Evolutionary conservation across 768 basidiomycete genomes (phyloP), one percentile per base, ranked within the genome.

Genomic region (Russula sp.): DNA sequence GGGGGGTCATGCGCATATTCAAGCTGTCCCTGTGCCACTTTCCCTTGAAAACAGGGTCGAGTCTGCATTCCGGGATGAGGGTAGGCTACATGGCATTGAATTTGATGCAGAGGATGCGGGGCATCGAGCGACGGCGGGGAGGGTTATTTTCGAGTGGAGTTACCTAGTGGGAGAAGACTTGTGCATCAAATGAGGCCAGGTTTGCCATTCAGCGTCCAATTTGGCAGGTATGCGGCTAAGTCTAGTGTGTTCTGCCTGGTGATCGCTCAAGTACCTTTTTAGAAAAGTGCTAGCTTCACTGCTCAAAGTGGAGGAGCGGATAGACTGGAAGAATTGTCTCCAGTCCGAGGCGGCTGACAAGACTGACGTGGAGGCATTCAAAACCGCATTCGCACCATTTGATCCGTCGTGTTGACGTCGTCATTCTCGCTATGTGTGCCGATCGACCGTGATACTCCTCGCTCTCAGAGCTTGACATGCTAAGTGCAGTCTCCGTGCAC

Each of bases 1-100:
- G 75, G 95, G 94, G 11, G 96, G 94, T 0, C 97, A 99, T 71
- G 94, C 94, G 16, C 96, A 98, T 75, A 79, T 97, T 9, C 97
- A 98, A 73, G 86, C 83, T 40, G 83, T 92, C 1, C 92, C 94
- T 28, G 74, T 95, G 7, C 92, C 94, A 0, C 66, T 75, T n/a
- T 79, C 79, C 48, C 73, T 91, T 44, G 76, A 84, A 67, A 79
- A 82, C 54, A 78, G 83, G 63, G 82, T 96, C 13, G 89, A 89
- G 73, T 76, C 81, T 13, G 80, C 85, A 13, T 98, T 98, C 74
- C 69, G 81, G 20, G 76, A 78, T n/a, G 88, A 90, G 72, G 94
- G 90, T 7, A 79, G 79, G 49, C 73, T 79, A 30, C 73, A 79
- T 46, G 89, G 89, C 4, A 81, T 94, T 53, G 84, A 86, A 63